These are phyloP conservation scores for Austroboletus festivus DNA, from an alignment of 768 basidiomycete genomes.

Conservation along the genomic window DNA sequence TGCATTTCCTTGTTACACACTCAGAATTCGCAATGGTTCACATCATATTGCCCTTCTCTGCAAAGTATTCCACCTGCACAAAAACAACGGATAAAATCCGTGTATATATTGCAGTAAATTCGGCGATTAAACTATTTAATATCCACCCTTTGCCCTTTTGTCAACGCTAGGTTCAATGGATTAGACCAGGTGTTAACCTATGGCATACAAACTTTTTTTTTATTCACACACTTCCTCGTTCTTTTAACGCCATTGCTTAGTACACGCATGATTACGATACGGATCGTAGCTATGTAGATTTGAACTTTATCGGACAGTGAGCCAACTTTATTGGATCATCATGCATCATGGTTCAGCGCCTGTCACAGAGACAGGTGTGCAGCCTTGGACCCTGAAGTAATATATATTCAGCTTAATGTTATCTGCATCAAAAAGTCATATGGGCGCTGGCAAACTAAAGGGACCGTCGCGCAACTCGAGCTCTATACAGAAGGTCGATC, in stretches of 20 bases:
- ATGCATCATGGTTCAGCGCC: too few species aligned
- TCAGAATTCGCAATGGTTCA: conserved; percentile 10
- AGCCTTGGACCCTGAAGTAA: neutral
- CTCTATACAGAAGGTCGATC: neutral
- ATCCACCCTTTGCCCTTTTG: conserved; percentile 12
- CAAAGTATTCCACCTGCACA: conserved; percentile 10
- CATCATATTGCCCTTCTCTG: conserved; percentile 3
- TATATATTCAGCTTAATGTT: neutral
- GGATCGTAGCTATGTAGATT: neutral
- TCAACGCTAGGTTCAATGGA: conserved; percentile 12
- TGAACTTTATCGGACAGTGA: neutral
- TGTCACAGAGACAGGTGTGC: neutral
- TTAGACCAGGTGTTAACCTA: conserved; percentile 16
- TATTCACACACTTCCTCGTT: conserved; percentile 1
- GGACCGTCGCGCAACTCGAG: too few species aligned
- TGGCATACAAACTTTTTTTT: conserved; percentile 6
- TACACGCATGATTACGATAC: conserved; percentile 10
- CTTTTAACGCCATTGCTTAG: conserved; percentile 9
- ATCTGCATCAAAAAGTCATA: too few species aligned
- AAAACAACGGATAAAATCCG: conserved; percentile 16
- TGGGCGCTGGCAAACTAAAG: too few species aligned
- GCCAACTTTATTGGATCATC: neutral
- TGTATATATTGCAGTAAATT: conserved; percentile 24
- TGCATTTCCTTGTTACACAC: conserved; percentile 7
- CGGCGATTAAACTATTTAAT: conserved; percentile 23